Conservation (phyloP, 495 filamentous ascomycete species). For the Aspergillus bridgeri region DNA sequence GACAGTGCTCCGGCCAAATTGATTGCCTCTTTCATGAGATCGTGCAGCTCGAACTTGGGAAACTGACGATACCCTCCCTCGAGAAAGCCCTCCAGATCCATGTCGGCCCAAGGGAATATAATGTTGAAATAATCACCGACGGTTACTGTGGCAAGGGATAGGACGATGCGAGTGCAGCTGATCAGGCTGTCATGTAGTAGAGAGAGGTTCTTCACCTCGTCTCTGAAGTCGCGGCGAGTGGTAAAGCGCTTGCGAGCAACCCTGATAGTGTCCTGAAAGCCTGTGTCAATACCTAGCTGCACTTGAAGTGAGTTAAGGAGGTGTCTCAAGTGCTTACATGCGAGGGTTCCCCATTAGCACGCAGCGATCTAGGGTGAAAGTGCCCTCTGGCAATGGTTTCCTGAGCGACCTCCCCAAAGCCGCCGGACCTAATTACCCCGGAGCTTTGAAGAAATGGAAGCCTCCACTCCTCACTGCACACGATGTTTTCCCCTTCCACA, state of each 20-base stretch:
- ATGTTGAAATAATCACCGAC: constrained; percentile 15
- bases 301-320: too few species aligned
- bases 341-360: not conserved
- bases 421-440: not conserved
- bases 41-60: not conserved
- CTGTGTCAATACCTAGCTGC: too few species aligned
- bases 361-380: not conserved
- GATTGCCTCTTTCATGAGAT: constrained; percentile 5
- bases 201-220: constrained; percentile 6
- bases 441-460: constrained; percentile 12
- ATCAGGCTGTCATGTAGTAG: constrained; percentile 4
- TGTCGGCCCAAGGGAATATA: constrained; percentile 11
- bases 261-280: too few species aligned
- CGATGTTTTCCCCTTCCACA: constrained; percentile 6
- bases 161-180: constrained; percentile 7
- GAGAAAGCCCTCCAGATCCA: constrained; percentile 16
- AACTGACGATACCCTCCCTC: not conserved
- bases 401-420: constrained; percentile 13
- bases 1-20: constrained; percentile 19
- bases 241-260: constrained; percentile 10
- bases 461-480: constrained; percentile 7
- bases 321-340: not conserved
- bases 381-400: constrained; percentile 10
- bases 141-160: constrained; percentile 11
- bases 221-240: not conserved